Conservation (phyloP, 2,329 filamentous ascomycete species). For the Lasiodiplodia sp. region DNA sequence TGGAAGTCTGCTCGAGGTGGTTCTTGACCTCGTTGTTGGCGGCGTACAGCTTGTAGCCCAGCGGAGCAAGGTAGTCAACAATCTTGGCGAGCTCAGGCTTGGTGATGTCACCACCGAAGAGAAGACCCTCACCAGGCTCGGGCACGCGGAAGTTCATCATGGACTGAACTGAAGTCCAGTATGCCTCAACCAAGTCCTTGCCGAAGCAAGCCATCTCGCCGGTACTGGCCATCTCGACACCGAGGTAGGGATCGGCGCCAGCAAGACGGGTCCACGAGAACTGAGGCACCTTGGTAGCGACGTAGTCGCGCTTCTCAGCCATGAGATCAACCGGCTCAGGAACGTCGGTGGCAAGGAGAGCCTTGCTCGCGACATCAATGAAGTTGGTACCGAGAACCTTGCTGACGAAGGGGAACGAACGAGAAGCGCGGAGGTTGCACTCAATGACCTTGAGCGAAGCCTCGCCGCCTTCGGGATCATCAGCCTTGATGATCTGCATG, state of each 20-base stretch:
- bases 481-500: constrained; percentile 99
- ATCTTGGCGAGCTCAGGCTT: constrained; percentile 77
- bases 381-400: constrained; percentile 97
- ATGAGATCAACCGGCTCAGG: constrained; percentile 88
- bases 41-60: constrained; percentile 94
- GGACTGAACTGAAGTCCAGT: constrained; percentile 95
- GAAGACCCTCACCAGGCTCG: constrained; percentile 90
- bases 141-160: constrained; percentile 99
- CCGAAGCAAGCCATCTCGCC: constrained; percentile 99
- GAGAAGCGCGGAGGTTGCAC: constrained; percentile 95
- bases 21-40: constrained; percentile 82
- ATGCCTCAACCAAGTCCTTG: constrained; percentile 92
- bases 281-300: constrained; percentile 97
- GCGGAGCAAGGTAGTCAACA: constrained; percentile 84
- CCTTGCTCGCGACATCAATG: constrained; percentile 93
- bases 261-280: constrained; percentile 99
- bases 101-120: constrained; percentile 85
- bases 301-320: constrained; percentile 85
- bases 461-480: constrained; percentile 75
- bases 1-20: constrained; percentile 76
- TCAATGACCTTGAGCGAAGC: constrained; percentile 93
- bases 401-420: constrained; percentile 97
- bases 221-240: constrained; percentile 96
- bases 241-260: constrained; percentile 95
- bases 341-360: constrained; percentile 83